A percentile compares a stretch with the other conserved stretches of the same genome.
Conservation (phyloP, 2,329 filamentous ascomycete species). For the Monosporascus sp. region DNA sequence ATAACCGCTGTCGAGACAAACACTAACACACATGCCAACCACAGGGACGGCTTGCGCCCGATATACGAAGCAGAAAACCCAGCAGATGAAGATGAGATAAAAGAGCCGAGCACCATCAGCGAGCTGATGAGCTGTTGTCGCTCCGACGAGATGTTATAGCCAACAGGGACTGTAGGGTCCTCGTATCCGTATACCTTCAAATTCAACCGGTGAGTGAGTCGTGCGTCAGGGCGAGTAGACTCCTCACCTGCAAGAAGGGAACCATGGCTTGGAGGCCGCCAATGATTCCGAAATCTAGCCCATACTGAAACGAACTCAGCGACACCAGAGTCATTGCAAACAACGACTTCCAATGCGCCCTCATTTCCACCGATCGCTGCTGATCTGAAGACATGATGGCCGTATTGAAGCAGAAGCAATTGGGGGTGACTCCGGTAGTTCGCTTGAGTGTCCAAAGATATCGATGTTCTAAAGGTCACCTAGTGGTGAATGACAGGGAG, state of each 20-base stretch:
- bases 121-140: conserved; percentile 44
- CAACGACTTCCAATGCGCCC: conserved; percentile 22
- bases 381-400: conserved; percentile 14
- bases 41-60: conserved; percentile 32
- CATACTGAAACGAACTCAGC: conserved; percentile 27
- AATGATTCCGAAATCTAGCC: conserved; percentile 27
- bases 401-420: not conserved
- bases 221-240: not conserved
- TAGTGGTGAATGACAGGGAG: no score
- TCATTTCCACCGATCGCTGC: conserved; percentile 12
- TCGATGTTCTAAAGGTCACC: no score
- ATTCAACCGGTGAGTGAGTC: no score
- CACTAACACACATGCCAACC: conserved; percentile 30
- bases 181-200: conserved; percentile 20
- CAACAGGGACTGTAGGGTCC: conserved; percentile 17
- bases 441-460: no score
- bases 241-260: conserved; percentile 23
- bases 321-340: conserved; percentile 22
- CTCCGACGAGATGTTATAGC: conserved; percentile 28
- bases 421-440: no score
- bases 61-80: conserved; percentile 32
- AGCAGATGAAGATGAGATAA: conserved; percentile 36
- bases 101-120: conserved; percentile 42
- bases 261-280: conserved; percentile 28
- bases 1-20: conserved; percentile 43